Evolutionary conservation across 176 grass and related monocot genomes (phyloP).

Genomic region (Olyra latifolia): DNA sequence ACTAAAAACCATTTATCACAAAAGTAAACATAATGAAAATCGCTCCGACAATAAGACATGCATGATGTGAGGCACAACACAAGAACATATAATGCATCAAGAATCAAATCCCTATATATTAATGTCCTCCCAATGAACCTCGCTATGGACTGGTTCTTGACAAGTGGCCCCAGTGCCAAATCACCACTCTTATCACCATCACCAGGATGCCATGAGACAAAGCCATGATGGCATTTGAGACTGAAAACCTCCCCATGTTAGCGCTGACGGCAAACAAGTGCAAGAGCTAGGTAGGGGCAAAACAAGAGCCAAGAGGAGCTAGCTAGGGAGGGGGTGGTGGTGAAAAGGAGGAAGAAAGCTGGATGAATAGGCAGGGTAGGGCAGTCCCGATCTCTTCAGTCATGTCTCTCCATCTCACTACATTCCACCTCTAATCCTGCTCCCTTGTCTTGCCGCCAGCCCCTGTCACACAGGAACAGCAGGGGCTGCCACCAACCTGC

Average conservation of each 20-base stretch:
- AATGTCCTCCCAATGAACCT: constrained; percentile 9
- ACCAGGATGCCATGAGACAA: constrained; percentile 27
- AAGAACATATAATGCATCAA: background rate
- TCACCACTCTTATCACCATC: constrained; percentile 52
- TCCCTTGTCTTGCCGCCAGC: constrained; percentile 38
- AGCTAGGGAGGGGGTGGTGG: background rate
- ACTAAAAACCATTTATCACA: background rate
- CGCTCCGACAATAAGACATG: background rate
- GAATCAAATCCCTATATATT: background rate
- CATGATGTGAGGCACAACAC: background rate
- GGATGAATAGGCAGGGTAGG: constrained; percentile 14
- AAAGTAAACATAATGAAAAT: background rate
- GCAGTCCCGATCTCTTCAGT: constrained; percentile 28
- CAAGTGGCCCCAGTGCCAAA: constrained; percentile 18
- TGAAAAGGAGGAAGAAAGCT: background rate
- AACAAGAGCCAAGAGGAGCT: constrained; percentile 5
- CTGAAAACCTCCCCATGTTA: background rate
- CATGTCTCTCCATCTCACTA: constrained; percentile 64
- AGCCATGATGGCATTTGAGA: constrained; percentile 36
- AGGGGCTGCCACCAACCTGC: constrained; percentile 9
- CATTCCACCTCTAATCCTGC: constrained; percentile 42
- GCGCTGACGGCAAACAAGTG: constrained; percentile 20
- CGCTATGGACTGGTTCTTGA: constrained; percentile 16
- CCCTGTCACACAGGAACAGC: background rate
- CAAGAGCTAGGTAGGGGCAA: constrained; percentile 32